phyloP scores from a whole-genome alignment of 495 filamentous ascomycete genomes.

The Penicillium daleae region DNA sequence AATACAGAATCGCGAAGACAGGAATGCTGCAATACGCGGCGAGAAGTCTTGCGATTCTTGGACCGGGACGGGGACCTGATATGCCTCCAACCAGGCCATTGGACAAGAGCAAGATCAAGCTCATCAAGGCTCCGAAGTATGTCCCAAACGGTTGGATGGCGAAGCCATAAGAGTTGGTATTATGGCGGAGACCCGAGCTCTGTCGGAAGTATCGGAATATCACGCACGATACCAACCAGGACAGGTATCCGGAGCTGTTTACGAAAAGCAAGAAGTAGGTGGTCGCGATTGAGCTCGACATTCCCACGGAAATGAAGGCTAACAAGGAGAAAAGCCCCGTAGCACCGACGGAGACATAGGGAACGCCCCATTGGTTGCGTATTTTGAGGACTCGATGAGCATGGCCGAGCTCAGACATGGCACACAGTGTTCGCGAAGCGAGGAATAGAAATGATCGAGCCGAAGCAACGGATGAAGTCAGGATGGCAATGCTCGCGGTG shows the following conservation, averaged over 20 bases:
- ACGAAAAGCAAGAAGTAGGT: conserved; percentile 63
- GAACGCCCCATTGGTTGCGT: conserved; percentile 51
- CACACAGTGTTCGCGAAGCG: conserved; percentile 55
- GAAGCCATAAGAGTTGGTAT: conserved; percentile 46
- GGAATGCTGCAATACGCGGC: conserved; percentile 64
- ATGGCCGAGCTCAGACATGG: conserved; percentile 52
- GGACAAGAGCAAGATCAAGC: conserved; percentile 51
- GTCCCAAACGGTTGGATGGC: conserved; percentile 56
- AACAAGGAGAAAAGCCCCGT: conserved; percentile 45
- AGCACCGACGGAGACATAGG: conserved; percentile 45
- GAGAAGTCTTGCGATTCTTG: conserved; percentile 48
- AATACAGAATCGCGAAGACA: conserved; percentile 54
- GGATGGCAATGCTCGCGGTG: conserved; percentile 69
- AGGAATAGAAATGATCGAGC: conserved; percentile 64
- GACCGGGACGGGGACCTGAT: conserved; percentile 42
- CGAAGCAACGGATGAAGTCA: conserved; percentile 72
- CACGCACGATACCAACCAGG: conserved; percentile 60
- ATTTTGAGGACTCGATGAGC: conserved; percentile 46
- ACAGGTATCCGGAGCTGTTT: conserved; percentile 63
- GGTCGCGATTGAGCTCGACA: conserved; percentile 36
- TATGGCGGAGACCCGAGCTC: conserved; percentile 43
- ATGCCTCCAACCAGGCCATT: conserved; percentile 60
- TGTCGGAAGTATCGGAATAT: conserved; percentile 61
- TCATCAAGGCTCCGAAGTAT: conserved; percentile 51
- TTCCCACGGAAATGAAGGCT: conserved; percentile 39